Percentiles rank a stretch among this genome's conserved stretches.
Evolutionary conservation across 202 grass and related monocot genomes (phyloP).

Genomic region (Schoenoplectus tabernaemontani): DNA sequence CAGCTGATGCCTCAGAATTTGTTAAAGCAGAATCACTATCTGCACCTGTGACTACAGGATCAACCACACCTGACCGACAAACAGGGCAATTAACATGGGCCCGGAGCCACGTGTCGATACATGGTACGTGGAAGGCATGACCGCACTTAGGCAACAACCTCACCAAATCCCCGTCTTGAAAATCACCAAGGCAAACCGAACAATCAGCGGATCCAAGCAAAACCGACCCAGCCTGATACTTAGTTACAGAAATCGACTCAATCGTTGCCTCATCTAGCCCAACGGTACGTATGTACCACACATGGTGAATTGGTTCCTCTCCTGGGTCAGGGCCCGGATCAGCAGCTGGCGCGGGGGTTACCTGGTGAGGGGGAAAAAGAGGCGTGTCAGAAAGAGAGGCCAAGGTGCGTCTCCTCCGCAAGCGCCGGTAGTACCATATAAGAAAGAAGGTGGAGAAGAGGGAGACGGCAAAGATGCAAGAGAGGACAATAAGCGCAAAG

Average conservation of each 20-base stretch:
- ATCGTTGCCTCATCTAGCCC: constrained; percentile 71
- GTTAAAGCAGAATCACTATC: neutral
- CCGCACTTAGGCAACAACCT: constrained; percentile 73
- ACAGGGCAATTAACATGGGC: constrained; percentile 76
- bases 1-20: neutral
- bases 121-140: constrained; percentile 69
- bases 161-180: constrained; percentile 63
- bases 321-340: neutral
- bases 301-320: constrained; percentile 42
- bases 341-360: constrained; percentile 3
- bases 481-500: constrained; percentile 28
- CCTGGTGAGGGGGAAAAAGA: constrained; percentile 3
- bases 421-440: constrained; percentile 45
- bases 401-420: constrained; percentile 20
- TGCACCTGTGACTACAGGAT: constrained; percentile 11
- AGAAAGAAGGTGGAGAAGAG: constrained; percentile 31
- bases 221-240: constrained; percentile 37
- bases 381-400: constrained; percentile 12
- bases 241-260: constrained; percentile 52
- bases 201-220: constrained; percentile 40
- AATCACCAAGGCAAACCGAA: constrained; percentile 77
- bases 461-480: constrained; percentile 46
- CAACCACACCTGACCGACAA: constrained; percentile 45
- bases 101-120: constrained; percentile 88
- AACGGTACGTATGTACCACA: constrained; percentile 84